Conservation (phyloP, 2,329 filamentous ascomycete species). For the Ceratocystis colombiana region DNA sequence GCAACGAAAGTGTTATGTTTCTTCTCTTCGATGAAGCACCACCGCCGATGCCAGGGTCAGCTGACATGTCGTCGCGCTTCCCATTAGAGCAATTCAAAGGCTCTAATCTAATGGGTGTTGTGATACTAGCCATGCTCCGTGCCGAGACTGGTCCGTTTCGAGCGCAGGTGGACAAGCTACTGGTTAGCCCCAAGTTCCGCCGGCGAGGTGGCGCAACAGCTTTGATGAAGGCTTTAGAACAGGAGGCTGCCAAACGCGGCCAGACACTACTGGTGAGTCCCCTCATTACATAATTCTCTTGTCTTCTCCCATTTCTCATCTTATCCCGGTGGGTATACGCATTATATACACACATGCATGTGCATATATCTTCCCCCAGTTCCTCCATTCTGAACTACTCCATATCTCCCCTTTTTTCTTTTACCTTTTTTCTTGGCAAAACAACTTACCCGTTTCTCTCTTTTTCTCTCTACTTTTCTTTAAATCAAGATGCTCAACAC, state of each 20-base stretch:
- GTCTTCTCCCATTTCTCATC: too few species aligned
- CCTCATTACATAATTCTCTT: neutral
- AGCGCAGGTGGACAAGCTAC: slow-evolving; percentile 47
- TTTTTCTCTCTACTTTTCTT: slow-evolving; percentile 6
- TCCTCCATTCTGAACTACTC: neutral
- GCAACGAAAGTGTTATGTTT: slow-evolving; percentile 42
- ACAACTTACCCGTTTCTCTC: slow-evolving; percentile 5
- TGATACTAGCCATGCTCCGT: slow-evolving; percentile 43
- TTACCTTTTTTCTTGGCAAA: neutral
- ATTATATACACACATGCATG: neutral
- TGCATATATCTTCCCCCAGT: neutral
- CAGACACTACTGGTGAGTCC: slow-evolving; percentile 44
- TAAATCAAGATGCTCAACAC: slow-evolving; percentile 42
- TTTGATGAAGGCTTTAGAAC: slow-evolving; percentile 47
- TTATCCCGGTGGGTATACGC: too few species aligned
- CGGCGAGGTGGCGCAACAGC: slow-evolving; percentile 42
- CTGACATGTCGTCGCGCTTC: slow-evolving; percentile 18
- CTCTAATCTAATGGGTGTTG: slow-evolving; percentile 44
- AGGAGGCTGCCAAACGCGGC: slow-evolving; percentile 41
- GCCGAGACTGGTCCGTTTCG: slow-evolving; percentile 49
- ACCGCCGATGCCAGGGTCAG: neutral
- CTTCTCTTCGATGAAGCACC: slow-evolving; percentile 38
- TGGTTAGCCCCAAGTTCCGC: slow-evolving; percentile 45
- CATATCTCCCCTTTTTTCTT: neutral
- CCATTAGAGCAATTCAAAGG: slow-evolving; percentile 33